Evolutionary conservation across 768 basidiomycete species (phyloP).

Genomic region (Tricholomella constricta): DNA sequence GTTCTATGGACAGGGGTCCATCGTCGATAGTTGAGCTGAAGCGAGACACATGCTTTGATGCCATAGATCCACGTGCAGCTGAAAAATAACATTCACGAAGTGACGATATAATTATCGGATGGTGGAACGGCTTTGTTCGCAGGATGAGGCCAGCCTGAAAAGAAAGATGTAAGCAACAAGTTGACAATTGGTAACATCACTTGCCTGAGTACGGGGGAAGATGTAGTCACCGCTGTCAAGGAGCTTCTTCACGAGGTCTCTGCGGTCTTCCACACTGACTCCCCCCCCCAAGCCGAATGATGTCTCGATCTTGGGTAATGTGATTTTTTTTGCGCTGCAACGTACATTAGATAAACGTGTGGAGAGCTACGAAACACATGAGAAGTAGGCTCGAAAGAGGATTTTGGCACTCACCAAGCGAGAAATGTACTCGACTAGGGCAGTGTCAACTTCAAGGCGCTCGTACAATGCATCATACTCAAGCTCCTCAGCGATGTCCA

Average conservation of each 20-base stretch:
- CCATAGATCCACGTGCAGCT: background rate
- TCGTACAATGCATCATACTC: background rate
- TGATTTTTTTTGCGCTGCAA: background rate
- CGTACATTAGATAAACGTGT: background rate
- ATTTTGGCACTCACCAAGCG: background rate
- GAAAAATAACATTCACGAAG: background rate
- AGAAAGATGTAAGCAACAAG: background rate
- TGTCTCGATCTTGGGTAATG: background rate
- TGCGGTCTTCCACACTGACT: background rate
- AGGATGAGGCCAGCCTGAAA: background rate
- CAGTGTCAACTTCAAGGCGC: background rate
- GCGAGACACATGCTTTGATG: background rate
- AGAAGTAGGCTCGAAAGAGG: background rate
- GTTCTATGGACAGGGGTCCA: background rate
- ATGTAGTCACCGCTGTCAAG: conserved; percentile 2
- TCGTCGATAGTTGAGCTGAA: background rate
- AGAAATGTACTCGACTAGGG: background rate
- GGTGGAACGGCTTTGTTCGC: background rate
- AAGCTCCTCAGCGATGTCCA: background rate
- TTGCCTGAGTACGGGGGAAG: background rate
- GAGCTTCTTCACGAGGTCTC: background rate
- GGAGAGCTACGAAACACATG: background rate
- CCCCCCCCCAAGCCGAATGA: background rate
- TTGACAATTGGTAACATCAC: background rate
- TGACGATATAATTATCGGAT: background rate